Conservation (phyloP, 139 green algal species). For the Diplosphaera chodatii region DNA sequence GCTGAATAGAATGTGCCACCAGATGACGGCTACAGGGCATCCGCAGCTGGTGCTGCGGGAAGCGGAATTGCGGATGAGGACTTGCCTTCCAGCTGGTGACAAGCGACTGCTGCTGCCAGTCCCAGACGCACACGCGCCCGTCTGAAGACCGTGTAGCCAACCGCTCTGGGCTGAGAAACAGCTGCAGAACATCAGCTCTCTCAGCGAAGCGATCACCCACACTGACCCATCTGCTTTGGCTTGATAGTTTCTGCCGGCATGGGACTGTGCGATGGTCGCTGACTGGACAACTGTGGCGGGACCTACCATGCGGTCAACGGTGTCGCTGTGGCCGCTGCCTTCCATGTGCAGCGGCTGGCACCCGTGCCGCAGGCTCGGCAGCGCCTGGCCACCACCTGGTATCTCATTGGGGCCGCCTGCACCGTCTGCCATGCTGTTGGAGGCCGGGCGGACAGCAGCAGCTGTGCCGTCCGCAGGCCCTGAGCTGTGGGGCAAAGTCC, state of each 20-base stretch:
- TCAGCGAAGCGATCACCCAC: no score
- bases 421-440: not conserved
- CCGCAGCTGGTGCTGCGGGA: no score
- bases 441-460: no score
- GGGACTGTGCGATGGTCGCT: no score
- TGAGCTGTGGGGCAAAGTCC: constrained; percentile 4
- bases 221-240: no score
- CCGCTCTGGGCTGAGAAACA: constrained; percentile 18
- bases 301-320: constrained; percentile 51
- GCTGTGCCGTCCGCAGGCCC: no score
- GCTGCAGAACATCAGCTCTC: no score
- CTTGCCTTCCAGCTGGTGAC: constrained; percentile 32
- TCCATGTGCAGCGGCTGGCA: constrained; percentile 17
- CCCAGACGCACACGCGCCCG: constrained; percentile 44
- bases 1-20: no score
- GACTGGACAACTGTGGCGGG: no score
- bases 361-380: not conserved
- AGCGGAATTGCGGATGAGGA: not conserved
- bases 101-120: constrained; percentile 2
- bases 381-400: not conserved
- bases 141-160: constrained; percentile 37
- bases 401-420: no score
- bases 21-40: no score
- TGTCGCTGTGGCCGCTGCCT: constrained; percentile 18
- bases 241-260: no score